A percentile compares a stretch with the other conserved stretches of the same genome.
Evolutionary conservation across 805 yeast genomes (phyloP).

Genomic region (Tetrapisispora fleetii): DNA sequence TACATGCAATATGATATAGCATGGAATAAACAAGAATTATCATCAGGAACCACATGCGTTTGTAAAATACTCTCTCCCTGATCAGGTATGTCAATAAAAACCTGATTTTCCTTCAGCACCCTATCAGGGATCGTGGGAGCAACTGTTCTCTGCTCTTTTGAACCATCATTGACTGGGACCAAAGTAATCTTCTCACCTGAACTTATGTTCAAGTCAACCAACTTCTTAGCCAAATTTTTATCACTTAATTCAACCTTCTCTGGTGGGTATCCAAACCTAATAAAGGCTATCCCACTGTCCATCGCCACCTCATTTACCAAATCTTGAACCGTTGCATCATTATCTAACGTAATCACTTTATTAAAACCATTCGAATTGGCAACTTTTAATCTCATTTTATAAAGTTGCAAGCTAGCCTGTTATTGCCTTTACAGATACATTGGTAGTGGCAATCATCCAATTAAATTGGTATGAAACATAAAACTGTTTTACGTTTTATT

Average conservation of each 20-base stretch:
- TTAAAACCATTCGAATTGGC: slow-evolving; percentile 19
- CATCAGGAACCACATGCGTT: slow-evolving; percentile 58
- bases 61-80: slow-evolving; percentile 30
- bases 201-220: slow-evolving; percentile 38
- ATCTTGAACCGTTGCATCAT: slow-evolving; percentile 29
- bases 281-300: slow-evolving; percentile 9
- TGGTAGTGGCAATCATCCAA: too few relatives aligned
- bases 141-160: background rate
- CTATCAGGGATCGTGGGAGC: background rate
- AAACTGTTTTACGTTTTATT: too few relatives aligned
- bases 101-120: slow-evolving; percentile 4
- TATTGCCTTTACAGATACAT: too few relatives aligned
- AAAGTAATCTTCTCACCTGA: slow-evolving; percentile 49
- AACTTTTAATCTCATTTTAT: slow-evolving; percentile 33
- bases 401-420: too few relatives aligned
- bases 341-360: slow-evolving; percentile 30
- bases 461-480: too few relatives aligned
- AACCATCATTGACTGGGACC: background rate
- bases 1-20: slow-evolving; percentile 47
- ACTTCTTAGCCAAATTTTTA: slow-evolving; percentile 5
- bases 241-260: slow-evolving; percentile 31
- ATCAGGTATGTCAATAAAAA: slow-evolving; percentile 9
- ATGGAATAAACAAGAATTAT: slow-evolving; percentile 69
- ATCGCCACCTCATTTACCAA: slow-evolving; percentile 20
- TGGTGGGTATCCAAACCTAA: slow-evolving; percentile 58